phyloP scores from a whole-genome alignment of 768 basidiomycete genomes.

The Mrakia blollopis region DNA sequence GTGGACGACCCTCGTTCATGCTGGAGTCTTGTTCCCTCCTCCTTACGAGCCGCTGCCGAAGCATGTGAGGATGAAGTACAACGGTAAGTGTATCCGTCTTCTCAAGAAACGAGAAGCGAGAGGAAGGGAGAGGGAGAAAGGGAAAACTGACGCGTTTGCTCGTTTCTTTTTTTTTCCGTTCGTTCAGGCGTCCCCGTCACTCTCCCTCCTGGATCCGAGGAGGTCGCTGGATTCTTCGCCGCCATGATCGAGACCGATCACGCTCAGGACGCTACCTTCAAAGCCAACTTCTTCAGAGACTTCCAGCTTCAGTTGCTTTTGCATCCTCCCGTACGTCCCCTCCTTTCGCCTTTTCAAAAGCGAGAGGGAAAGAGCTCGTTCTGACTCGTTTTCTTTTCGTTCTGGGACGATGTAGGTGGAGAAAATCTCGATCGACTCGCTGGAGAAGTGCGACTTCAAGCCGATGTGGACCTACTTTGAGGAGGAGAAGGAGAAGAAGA shows the following conservation, averaged over 20 bases:
- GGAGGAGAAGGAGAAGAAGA: constrained; percentile 86
- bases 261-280: constrained; percentile 78
- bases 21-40: constrained; percentile 91
- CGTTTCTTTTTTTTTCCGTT: not conserved
- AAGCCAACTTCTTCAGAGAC: constrained; percentile 92
- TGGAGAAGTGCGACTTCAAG: constrained; percentile 84
- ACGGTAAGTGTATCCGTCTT: constrained; percentile 55
- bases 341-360: constrained; percentile 38
- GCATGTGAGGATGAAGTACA: constrained; percentile 87
- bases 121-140: not conserved
- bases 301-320: constrained; percentile 72
- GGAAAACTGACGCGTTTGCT: not conserved
- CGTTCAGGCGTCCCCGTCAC: constrained; percentile 67
- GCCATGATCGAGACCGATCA: constrained; percentile 90
- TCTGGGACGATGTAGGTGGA: constrained; percentile 50
- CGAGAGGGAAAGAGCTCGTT: no score
- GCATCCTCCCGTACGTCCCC: constrained; percentile 69
- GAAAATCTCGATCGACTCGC: constrained; percentile 65
- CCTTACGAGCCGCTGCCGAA: constrained; percentile 81
- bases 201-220: constrained; percentile 81
- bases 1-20: constrained; percentile 93
- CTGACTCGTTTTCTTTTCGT: not conserved
- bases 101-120: constrained; percentile 10
- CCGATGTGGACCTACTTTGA: constrained; percentile 93
- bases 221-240: constrained; percentile 93